A percentile compares a stretch with the other conserved stretches of the same genome.
phyloP scores from a whole-genome alignment of 192 early-diverging fungal species.

The Coemansia sp. region DNA sequence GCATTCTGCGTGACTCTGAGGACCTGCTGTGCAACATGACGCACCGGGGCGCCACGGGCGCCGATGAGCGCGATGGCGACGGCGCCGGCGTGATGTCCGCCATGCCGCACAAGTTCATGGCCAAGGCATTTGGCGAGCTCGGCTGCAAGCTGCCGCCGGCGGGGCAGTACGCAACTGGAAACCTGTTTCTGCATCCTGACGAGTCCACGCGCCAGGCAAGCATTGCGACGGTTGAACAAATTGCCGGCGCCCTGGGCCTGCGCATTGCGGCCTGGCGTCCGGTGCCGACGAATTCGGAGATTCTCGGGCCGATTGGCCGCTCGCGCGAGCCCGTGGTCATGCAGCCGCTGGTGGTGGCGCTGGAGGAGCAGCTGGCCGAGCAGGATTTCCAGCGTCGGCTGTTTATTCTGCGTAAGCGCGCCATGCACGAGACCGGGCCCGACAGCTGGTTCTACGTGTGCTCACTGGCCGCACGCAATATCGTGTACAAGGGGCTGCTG shows the following conservation, averaged over 20 bases:
- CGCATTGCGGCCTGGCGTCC: conserved; percentile 81
- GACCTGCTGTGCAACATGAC: conserved; percentile 98
- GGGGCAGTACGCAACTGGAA: conserved; percentile 96
- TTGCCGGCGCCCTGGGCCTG: conserved; percentile 72
- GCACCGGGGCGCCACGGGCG: conserved; percentile 92
- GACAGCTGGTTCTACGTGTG: conserved; percentile 97
- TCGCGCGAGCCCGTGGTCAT: conserved; percentile 88
- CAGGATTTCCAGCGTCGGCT: conserved; percentile 75
- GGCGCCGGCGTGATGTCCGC: conserved; percentile 97
- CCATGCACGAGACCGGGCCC: conserved; percentile 77
- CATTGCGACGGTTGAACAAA: conserved; percentile 71
- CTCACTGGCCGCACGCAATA: conserved; percentile 88
- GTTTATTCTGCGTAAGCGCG: conserved; percentile 85
- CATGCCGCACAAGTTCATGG: conserved; percentile 89
- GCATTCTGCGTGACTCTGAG: conserved; percentile 84
- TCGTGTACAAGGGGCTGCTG: conserved; percentile 97
- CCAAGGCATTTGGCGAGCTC: conserved; percentile 57
- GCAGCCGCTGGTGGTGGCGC: conserved; percentile 85
- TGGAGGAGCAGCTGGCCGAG: conserved; percentile 32
- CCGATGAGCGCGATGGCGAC: conserved; percentile 94
- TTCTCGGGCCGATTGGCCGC: conserved; percentile 84
- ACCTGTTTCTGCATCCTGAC: conserved; percentile 81
- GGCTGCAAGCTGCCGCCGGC: conserved; percentile 64
- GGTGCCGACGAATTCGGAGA: conserved; percentile 79
- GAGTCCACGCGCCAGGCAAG: conserved; percentile 62